Base-by-base conservation (phyloP, 208 protist genomes). In the Crithidia fasciculata region DNA sequence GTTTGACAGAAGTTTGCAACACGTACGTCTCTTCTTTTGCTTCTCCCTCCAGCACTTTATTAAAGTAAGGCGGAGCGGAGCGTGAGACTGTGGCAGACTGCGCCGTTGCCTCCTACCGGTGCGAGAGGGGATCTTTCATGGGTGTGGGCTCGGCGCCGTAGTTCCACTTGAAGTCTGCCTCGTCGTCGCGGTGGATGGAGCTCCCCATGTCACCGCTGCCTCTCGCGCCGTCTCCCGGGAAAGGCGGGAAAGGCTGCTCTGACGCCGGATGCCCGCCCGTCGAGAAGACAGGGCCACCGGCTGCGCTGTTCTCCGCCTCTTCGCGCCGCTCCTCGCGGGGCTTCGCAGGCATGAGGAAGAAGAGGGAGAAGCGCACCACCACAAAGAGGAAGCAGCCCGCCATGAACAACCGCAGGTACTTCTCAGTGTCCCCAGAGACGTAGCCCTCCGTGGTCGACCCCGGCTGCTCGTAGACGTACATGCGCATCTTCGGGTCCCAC, bases 381-480 rank as follows among this genome's bases (percentile, higher is more conserved):
- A 91, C 74, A 74, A 91, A 94, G 5, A 81, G 50, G 50, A 87
- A 82, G 49, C 86, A 87, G 66, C 77, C 79, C 39, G 83, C 60
- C 60, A 91, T 84, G 57, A 83, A 85, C 16, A 91, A 15, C 39
- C 84, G 78, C 50, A 94, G 53, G 15, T 84, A 54, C 40, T 73
- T 83, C 53, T 89, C 78, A 3, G 86, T 91, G 19, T 88, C 75
- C 5, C 81, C 78, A 4, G 78, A 65, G 3, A 95, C 87, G 60
- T 95, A 95, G 53, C 85, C 84, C 50, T 95, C 89, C 39, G 80
- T 87, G 16, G 89, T 92, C 15, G 87, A 92, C 9, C 89, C 89
- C 4, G 89, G 89, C 85, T 88, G 54, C 69, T 95, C 89, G 68
- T 95, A 95, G 16, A 89, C 85, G 68, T 95, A 95, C 80, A 85